phyloP scores from a whole-genome alignment of 192 early-diverging fungal genomes.

The Cetraspora pellucida region DNA sequence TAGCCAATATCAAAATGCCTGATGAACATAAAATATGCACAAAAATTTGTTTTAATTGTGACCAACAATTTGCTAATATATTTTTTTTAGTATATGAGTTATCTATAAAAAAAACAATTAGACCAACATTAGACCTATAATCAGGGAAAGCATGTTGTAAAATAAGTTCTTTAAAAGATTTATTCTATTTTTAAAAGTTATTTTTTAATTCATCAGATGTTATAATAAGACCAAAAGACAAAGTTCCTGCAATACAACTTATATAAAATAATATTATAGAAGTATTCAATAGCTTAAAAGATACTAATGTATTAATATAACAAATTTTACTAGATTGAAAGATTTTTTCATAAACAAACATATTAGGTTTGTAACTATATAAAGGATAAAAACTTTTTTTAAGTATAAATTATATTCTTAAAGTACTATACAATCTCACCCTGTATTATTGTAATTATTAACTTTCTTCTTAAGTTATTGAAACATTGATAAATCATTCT shows the following conservation, averaged over 20 bases:
- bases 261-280: neutral
- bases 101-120: conserved; percentile 2
- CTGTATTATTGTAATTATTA: neutral
- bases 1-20: neutral
- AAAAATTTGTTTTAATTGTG: neutral
- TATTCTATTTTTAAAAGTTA: neutral
- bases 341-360: neutral
- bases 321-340: neutral
- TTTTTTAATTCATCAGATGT: neutral
- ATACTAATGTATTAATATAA: neutral
- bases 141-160: neutral
- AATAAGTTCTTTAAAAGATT: neutral
- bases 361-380: neutral
- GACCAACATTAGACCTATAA: neutral
- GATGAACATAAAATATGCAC: neutral
- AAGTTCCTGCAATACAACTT: neutral
- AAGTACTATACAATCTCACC: neutral
- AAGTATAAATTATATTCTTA: neutral
- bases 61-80: neutral
- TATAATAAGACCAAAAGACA: neutral
- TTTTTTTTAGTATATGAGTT: neutral
- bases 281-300: neutral
- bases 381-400: neutral
- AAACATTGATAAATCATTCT: neutral
- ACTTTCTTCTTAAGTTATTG: neutral